Percentiles rank a stretch among this genome's conserved stretches.
These are phyloP conservation scores for Penicillium bialowiezense DNA, from an alignment of 495 filamentous ascomycete genomes.

Conservation along the genomic window DNA sequence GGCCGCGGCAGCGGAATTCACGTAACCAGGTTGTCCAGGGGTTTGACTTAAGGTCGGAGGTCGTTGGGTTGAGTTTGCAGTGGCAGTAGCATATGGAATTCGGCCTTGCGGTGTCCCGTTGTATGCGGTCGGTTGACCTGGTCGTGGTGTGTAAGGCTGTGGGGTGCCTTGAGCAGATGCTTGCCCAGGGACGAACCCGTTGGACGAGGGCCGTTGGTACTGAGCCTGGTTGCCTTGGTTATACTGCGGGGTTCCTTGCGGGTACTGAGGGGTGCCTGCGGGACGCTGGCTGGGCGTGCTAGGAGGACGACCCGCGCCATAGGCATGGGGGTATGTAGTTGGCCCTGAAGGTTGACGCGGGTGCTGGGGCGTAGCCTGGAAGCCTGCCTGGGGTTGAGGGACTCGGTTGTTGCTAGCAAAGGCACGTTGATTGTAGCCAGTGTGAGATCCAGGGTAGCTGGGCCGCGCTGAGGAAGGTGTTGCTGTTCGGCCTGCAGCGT, in stretches of 20 bases:
- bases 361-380: conserved; percentile 40
- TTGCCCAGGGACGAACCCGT: conserved; percentile 35
- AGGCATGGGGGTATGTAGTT: conserved; percentile 33
- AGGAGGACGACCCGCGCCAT: conserved; percentile 36
- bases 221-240: conserved; percentile 33
- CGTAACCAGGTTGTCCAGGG: conserved; percentile 34
- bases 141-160: conserved; percentile 40
- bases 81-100: conserved; percentile 35
- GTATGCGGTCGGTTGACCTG: conserved; percentile 38
- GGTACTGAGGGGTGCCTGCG: conserved; percentile 32
- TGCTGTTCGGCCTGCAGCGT: conserved; percentile 28
- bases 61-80: conserved; percentile 12
- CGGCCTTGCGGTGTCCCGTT: conserved; percentile 28
- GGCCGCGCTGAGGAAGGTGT: conserved; percentile 30
- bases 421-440: conserved; percentile 35
- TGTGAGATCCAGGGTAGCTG: conserved; percentile 27
- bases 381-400: conserved; percentile 30
- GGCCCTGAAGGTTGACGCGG: conserved; percentile 38
- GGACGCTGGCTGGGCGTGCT: conserved; percentile 45
- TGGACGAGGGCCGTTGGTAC: conserved; percentile 38
- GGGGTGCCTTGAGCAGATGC: conserved; percentile 31
- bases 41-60: conserved; percentile 15
- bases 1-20: conserved; percentile 40
- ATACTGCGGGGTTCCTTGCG: conserved; percentile 37
- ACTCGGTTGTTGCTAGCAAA: conserved; percentile 31